These are phyloP conservation scores for Nakazawaea sp. DNA, from an alignment of 805 yeast species.

Conservation along the genomic window DNA sequence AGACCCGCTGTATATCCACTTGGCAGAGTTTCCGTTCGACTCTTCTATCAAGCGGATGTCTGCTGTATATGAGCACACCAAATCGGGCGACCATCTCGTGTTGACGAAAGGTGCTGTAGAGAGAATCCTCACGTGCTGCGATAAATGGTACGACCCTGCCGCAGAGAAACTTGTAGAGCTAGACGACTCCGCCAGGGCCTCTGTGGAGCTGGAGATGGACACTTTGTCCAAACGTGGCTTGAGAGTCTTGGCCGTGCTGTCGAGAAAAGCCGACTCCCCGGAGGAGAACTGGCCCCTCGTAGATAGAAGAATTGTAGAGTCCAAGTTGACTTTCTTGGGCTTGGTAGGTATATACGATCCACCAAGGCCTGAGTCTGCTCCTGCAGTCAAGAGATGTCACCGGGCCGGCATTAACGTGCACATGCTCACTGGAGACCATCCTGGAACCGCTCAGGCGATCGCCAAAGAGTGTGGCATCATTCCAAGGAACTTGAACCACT, in stretches of 20 bases:
- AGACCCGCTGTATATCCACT: slow-evolving; percentile 29
- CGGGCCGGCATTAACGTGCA: slow-evolving; percentile 73
- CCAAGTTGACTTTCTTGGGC: slow-evolving; percentile 51
- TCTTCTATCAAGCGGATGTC: slow-evolving; percentile 71
- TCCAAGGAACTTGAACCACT: slow-evolving; percentile 52
- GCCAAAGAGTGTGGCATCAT: slow-evolving; percentile 77
- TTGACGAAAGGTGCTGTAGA: slow-evolving; percentile 77
- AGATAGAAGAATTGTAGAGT: slow-evolving; percentile 42
- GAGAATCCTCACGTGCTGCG: slow-evolving; percentile 52
- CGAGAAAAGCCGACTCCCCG: slow-evolving; percentile 22
- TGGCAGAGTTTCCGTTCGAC: slow-evolving; percentile 69
- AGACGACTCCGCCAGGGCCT: slow-evolving; percentile 26
- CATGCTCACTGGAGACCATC: slow-evolving; percentile 81
- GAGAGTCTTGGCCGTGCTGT: slow-evolving; percentile 69
- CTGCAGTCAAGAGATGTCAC: slow-evolving; percentile 60
- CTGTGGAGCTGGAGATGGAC: slow-evolving; percentile 50
- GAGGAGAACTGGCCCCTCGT: slow-evolving; percentile 23
- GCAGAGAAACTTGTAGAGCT: slow-evolving; percentile 28
- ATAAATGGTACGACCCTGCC: slow-evolving; percentile 38
- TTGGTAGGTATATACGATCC: slow-evolving; percentile 78
- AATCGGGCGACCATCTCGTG: slow-evolving; percentile 19
- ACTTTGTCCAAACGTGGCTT: slow-evolving; percentile 58
- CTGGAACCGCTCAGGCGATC: slow-evolving; percentile 71
- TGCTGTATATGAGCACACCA: slow-evolving; percentile 38
- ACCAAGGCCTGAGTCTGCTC: slow-evolving; percentile 64